Evolutionary conservation across 2,329 filamentous ascomycete species (phyloP).

Genomic region (Nigrograna mackinnonii): DNA sequence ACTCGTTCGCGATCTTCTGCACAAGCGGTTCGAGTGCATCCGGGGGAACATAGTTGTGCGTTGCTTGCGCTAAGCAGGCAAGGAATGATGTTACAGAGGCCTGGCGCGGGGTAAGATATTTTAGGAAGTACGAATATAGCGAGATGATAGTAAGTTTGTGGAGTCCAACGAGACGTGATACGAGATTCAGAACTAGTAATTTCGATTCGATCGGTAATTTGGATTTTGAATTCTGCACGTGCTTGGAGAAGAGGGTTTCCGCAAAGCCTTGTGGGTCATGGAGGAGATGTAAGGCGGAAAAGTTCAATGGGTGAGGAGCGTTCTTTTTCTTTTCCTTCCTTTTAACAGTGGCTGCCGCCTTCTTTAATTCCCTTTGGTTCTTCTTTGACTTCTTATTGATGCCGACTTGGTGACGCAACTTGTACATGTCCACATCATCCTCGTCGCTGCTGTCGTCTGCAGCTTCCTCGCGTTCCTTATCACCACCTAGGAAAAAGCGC

Average conservation of each 20-base stretch:
- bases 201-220: constrained; percentile 88
- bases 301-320: constrained; percentile 86
- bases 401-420: constrained; percentile 79
- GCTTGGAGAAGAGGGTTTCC: constrained; percentile 86
- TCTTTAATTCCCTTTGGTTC: constrained; percentile 75
- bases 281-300: constrained; percentile 90
- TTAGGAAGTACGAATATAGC: constrained; percentile 96
- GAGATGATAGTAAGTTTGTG: constrained; percentile 89
- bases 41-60: constrained; percentile 87
- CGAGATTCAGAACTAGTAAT: constrained; percentile 84
- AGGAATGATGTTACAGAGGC: constrained; percentile 90
- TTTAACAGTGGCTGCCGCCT: constrained; percentile 81
- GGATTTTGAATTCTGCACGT: constrained; percentile 83
- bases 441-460: constrained; percentile 81
- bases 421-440: constrained; percentile 72
- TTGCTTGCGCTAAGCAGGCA: constrained; percentile 87
- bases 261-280: constrained; percentile 95
- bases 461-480: constrained; percentile 91
- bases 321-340: constrained; percentile 83
- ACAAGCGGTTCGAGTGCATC: constrained; percentile 89
- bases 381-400: constrained; percentile 99
- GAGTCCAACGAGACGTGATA: constrained; percentile 86
- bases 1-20: constrained; percentile 97
- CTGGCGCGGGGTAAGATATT: constrained; percentile 83
- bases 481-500: constrained; percentile 92